Evolutionary conservation across 106 monocot species (phyloP), one percentile per base, ranked within the genome.

Genomic region (Allium cepa): DNA sequence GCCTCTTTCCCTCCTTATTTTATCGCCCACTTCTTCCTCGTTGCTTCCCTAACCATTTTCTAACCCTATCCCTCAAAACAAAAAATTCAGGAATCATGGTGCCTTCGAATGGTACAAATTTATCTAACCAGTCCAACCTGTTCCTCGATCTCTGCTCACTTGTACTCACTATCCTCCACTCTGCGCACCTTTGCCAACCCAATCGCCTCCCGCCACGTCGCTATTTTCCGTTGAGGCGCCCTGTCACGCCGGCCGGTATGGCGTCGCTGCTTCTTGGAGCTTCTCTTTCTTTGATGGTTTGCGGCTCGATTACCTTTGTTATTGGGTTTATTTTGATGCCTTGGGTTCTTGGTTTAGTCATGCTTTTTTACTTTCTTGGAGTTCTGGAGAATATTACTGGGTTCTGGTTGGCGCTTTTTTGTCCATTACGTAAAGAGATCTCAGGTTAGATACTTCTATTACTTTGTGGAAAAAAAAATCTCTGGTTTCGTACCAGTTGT

Each of bases 301-400:
- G 73, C 56, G 73, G 73, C 17, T 73, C 73, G 14, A 56, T 73
- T 11, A 57, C 73, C 4, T 74, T 82, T 50, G 57, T 82, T 47
- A 66, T 82, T 26, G 82, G 82, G 17, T 82, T 69, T 61, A 66
- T 82, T 22, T 59, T 82, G 59, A 74, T 82, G 66, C 82, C 82
- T 1, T 78, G 82, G 78, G 74, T 78, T 11, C 9, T 82, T 18
- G 82, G 82, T 16, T 22, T 74, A 15, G 74, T 74, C n/a, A 53
- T 82, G 65, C 4, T 74, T 53, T 56, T 82, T 28, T 75, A 57
- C 60, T 67, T 82, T n/a, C 70, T 78, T 7, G 82, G 78, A 53
- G 56, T 82, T 50, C 16, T 82, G 6, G 73, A 77, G 11, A 74
- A 56, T 18, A 26, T 82, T 0, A 67, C 82, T 4, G 73, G 49